Conservation (phyloP, 306 rosid genomes). For the Trifolium pratense region DNA sequence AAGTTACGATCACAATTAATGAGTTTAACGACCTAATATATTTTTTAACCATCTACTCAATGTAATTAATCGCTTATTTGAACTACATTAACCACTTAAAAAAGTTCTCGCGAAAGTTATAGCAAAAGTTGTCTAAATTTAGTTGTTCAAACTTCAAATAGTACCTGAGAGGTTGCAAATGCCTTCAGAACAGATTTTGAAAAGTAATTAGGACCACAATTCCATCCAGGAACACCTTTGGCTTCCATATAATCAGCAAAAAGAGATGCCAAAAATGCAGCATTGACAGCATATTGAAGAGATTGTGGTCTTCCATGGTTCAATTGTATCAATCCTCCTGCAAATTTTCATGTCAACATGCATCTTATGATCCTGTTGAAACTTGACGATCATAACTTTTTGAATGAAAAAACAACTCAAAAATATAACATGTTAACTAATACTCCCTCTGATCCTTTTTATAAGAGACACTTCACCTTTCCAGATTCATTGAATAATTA, state of each 20-base stretch:
- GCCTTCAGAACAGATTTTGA: slow-evolving; percentile 40
- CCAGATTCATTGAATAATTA: too few species aligned
- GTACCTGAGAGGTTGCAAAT: slow-evolving; percentile 74
- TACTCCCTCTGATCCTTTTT: too few species aligned
- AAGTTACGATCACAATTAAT: not conserved
- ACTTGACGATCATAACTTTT: not conserved
- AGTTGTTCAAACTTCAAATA: not conserved
- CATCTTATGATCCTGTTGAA: not conserved
- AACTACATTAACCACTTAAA: not conserved
- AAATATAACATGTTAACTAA: not conserved
- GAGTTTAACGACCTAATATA: not conserved
- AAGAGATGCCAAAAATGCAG: slow-evolving; percentile 70
- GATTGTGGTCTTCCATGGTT: slow-evolving; percentile 53
- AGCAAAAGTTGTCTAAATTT: not conserved
- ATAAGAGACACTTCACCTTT: too few species aligned
- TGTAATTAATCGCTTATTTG: not conserved
- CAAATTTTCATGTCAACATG: slow-evolving; percentile 26
- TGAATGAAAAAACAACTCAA: not conserved
- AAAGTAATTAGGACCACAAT: slow-evolving; percentile 52
- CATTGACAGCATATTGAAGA: slow-evolving; percentile 67
- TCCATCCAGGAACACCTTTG: slow-evolving; percentile 57
- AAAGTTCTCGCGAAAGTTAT: too few species aligned
- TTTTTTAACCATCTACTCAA: not conserved
- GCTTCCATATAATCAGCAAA: slow-evolving; percentile 66
- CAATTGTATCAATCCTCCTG: slow-evolving; percentile 66